Conservation (phyloP, 805 yeast genomes). For the Candida sanyiensis region DNA sequence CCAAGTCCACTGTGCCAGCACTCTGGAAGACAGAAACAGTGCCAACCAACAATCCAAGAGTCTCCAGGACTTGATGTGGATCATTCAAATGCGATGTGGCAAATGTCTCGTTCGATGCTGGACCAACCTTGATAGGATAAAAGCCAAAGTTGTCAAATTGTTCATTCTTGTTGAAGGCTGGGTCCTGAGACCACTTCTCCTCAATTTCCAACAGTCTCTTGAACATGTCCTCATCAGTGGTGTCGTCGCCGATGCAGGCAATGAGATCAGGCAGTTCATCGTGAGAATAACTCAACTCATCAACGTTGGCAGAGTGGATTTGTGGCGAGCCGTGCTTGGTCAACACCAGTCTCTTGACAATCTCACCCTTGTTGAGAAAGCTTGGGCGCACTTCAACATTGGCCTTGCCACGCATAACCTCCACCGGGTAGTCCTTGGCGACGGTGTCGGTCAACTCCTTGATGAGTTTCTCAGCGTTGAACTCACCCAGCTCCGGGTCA, state of each 20-base stretch:
- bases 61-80: conserved; percentile 79
- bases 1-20: conserved; percentile 69
- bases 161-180: conserved; percentile 36
- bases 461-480: conserved; percentile 72
- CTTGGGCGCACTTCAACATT: conserved; percentile 96
- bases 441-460: conserved; percentile 56
- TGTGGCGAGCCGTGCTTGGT: conserved; percentile 56
- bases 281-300: conserved; percentile 29
- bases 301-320: conserved; percentile 23
- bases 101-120: conserved; percentile 78
- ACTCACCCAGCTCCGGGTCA: conserved; percentile 89
- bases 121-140: conserved; percentile 88
- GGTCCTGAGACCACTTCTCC: conserved; percentile 40
- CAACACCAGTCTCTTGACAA: conserved; percentile 72
- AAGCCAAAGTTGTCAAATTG: conserved; percentile 53
- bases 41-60: conserved; percentile 76
- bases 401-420: conserved; percentile 96
- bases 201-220: conserved; percentile 64
- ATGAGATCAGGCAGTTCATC: conserved; percentile 73
- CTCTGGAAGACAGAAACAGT: conserved; percentile 72
- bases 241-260: conserved; percentile 90
- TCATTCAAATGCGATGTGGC: conserved; percentile 84
- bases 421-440: conserved; percentile 68
- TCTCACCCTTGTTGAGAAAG: conserved; percentile 94
- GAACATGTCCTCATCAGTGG: conserved; percentile 98